Conservation (phyloP, 2,329 filamentous ascomycete genomes). For the Pseudogymnoascus sp. region DNA sequence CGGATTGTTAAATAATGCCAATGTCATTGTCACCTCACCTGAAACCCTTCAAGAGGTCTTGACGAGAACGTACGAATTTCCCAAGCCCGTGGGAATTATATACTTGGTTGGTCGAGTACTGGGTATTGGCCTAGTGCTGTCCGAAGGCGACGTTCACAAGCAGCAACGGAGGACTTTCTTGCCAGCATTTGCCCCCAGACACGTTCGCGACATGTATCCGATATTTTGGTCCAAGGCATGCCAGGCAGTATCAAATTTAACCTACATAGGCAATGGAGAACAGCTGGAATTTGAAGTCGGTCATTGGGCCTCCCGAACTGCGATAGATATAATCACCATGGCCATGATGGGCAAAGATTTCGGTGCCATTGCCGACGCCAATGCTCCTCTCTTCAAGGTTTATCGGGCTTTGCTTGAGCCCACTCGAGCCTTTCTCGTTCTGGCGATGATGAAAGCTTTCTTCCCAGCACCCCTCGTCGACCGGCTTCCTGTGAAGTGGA, state of each 20-base stretch:
- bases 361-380: slow-evolving; percentile 52
- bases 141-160: slow-evolving; percentile 85
- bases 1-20: slow-evolving; percentile 54
- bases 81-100: slow-evolving; percentile 51
- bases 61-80: slow-evolving; percentile 61
- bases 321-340: slow-evolving; percentile 68
- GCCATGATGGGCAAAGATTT: slow-evolving; percentile 68
- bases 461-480: slow-evolving; percentile 55
- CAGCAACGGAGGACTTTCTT: slow-evolving; percentile 69
- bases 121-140: slow-evolving; percentile 65
- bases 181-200: slow-evolving; percentile 78
- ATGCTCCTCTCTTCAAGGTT: slow-evolving; percentile 49
- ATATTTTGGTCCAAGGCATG: slow-evolving; percentile 73
- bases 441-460: slow-evolving; percentile 54
- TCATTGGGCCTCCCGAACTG: slow-evolving; percentile 58
- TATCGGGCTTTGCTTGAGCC: slow-evolving; percentile 53
- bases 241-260: slow-evolving; percentile 51
- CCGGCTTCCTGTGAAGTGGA: slow-evolving; percentile 62
- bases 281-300: slow-evolving; percentile 44
- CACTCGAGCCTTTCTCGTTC: slow-evolving; percentile 41
- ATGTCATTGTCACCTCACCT: slow-evolving; percentile 51
- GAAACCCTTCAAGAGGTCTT: slow-evolving; percentile 63
- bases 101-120: slow-evolving; percentile 55
- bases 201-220: slow-evolving; percentile 77
- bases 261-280: slow-evolving; percentile 32